Evolutionary conservation across 2,329 filamentous ascomycete genomes (phyloP).

Genomic region (Beauveria sp.): DNA sequence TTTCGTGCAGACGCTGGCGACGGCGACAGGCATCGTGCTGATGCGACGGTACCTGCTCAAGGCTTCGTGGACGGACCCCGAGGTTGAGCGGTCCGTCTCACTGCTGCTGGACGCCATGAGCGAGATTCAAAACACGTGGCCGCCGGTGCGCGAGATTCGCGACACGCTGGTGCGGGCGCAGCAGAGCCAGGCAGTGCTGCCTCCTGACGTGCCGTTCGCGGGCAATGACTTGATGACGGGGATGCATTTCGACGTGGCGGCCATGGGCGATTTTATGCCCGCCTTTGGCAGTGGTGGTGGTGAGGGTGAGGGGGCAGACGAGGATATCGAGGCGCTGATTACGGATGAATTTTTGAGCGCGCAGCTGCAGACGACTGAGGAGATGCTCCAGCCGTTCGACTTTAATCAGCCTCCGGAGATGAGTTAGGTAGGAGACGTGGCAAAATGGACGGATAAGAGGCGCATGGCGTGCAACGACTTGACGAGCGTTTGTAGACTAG

Average conservation of each 20-base stretch:
- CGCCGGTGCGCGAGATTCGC: conserved; percentile 35
- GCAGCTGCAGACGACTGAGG: conserved; percentile 22
- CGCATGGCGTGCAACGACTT: background rate
- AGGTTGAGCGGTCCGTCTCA: conserved; percentile 43
- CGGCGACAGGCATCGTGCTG: conserved; percentile 37
- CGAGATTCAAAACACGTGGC: conserved; percentile 43
- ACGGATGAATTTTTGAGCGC: conserved; percentile 28
- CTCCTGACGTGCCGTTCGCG: conserved; percentile 24
- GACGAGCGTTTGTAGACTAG: background rate
- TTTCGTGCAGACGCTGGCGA: conserved; percentile 42
- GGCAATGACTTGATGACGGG: conserved; percentile 27
- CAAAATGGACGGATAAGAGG: background rate
- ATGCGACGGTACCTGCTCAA: conserved; percentile 37
- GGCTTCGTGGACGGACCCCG: conserved; percentile 31
- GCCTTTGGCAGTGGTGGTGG: background rate
- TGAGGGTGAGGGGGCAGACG: conserved; percentile 16
- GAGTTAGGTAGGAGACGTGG: background rate
- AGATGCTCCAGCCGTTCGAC: conserved; percentile 22
- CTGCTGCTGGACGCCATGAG: conserved; percentile 42
- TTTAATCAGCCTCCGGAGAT: conserved; percentile 20
- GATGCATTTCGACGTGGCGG: conserved; percentile 20
- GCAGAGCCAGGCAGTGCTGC: conserved; percentile 22
- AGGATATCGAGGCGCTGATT: conserved; percentile 24
- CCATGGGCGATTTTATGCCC: conserved; percentile 20
- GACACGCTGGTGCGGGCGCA: conserved; percentile 26